phyloP scores from a whole-genome alignment of 257 asterid genomes.

The Scutellaria galericulata region DNA sequence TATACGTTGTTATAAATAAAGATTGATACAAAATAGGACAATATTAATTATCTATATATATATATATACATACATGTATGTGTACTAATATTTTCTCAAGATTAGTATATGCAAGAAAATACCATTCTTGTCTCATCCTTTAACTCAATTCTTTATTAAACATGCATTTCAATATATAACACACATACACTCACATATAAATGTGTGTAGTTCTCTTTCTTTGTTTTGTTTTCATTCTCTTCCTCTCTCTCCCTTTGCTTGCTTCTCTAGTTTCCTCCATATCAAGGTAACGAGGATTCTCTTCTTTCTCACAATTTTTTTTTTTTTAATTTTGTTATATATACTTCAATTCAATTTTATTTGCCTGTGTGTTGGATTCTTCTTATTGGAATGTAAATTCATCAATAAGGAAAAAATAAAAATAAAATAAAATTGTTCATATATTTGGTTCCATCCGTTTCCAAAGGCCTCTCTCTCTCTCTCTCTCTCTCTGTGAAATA shows the following conservation, averaged over 20 bases:
- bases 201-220: not conserved
- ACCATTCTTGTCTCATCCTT: conserved; percentile 30
- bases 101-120: conserved; percentile 1
- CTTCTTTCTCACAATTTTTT: conserved; percentile 20
- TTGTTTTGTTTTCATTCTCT: conserved; percentile 27
- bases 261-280: conserved; percentile 57
- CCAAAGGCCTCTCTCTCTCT: conserved; percentile 36
- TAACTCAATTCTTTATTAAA: conserved; percentile 30
- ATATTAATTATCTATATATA: too few relatives aligned
- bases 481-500: conserved; percentile 30
- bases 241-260: conserved; percentile 44
- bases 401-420: not conserved
- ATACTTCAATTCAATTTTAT: not conserved
- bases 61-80: too few relatives aligned
- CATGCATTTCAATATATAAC: conserved; percentile 2
- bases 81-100: not conserved
- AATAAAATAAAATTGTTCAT: conserved; percentile 6
- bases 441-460: conserved; percentile 7
- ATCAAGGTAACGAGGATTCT: conserved; percentile 63
- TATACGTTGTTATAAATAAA: too few relatives aligned
- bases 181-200: not conserved
- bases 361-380: conserved; percentile 11
- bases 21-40: too few relatives aligned
- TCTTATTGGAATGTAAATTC: conserved; percentile 19
- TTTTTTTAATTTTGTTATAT: not conserved